Percentiles rank a stretch among this genome's conserved stretches.
Evolutionary conservation across 805 yeast species (phyloP).

Genomic region (Barnettozyma salicaria): DNA sequence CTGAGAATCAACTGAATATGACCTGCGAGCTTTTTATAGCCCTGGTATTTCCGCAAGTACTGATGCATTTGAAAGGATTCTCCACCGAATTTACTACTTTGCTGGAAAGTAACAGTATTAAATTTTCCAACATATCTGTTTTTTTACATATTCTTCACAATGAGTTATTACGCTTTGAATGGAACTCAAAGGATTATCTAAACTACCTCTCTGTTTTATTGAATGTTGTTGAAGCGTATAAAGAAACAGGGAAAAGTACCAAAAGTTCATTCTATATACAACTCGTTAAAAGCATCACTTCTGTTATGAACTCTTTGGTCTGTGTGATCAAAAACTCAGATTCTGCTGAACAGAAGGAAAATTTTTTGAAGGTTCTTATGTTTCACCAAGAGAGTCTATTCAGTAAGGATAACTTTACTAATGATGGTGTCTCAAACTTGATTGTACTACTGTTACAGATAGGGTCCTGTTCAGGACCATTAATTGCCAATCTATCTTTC

Average conservation of each 20-base stretch:
- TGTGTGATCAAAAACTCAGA: conserved; percentile 18
- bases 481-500: conserved; percentile 19
- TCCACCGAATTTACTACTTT: conserved; percentile 23
- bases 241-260: conserved; percentile 13
- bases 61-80: conserved; percentile 27
- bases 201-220: conserved; percentile 22
- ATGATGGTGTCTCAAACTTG: conserved; percentile 30
- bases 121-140: conserved; percentile 18
- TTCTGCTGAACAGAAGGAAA: conserved; percentile 23
- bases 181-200: conserved; percentile 25
- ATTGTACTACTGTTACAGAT: conserved; percentile 25
- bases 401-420: conserved; percentile 28
- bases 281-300: conserved; percentile 14
- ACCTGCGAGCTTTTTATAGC: conserved; percentile 18
- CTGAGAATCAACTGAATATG: conserved; percentile 11
- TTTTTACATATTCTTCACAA: conserved; percentile 17
- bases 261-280: conserved; percentile 17
- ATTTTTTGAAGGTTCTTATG: conserved; percentile 26
- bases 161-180: conserved; percentile 21
- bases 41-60: conserved; percentile 26
- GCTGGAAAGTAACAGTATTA: conserved; percentile 16
- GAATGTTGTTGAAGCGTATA: conserved; percentile 21
- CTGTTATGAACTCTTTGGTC: conserved; percentile 15
- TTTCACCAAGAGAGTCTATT: conserved; percentile 30
- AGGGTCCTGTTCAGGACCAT: conserved; percentile 12